phyloP scores from a whole-genome alignment of 2,329 filamentous ascomycete species.

The Berkeleyomyces basicola region DNA sequence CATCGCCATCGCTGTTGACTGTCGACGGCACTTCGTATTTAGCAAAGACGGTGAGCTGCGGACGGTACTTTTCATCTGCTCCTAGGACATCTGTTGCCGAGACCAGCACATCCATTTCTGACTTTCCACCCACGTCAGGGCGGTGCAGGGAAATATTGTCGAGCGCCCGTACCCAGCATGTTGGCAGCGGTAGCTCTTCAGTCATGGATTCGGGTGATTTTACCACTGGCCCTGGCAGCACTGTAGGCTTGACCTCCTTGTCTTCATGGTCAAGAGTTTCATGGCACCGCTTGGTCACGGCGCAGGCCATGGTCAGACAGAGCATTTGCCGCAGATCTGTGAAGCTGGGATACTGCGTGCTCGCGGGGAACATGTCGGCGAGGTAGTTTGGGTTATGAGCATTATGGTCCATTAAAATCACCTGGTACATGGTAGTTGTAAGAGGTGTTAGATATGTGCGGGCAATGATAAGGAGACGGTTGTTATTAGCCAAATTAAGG shows the following conservation, averaged over 20 bases:
- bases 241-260: background rate
- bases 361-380: slow-evolving; percentile 26
- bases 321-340: slow-evolving; percentile 31
- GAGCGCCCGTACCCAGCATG: slow-evolving; percentile 2
- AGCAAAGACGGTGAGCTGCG: background rate
- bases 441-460: slow-evolving; percentile 28
- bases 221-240: background rate
- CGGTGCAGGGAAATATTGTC: slow-evolving; percentile 1
- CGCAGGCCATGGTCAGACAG: slow-evolving; percentile 26
- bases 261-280: slow-evolving; percentile 14
- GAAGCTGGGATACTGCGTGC: slow-evolving; percentile 29
- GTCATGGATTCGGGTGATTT: background rate
- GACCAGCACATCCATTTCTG: background rate
- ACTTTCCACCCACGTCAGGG: background rate
- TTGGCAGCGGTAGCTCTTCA: background rate
- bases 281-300: slow-evolving; percentile 24
- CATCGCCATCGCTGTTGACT: background rate
- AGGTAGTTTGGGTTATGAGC: slow-evolving; percentile 19
- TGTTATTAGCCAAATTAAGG: slow-evolving; percentile 28
- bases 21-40: background rate
- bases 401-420: slow-evolving; percentile 17
- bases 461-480: slow-evolving; percentile 27
- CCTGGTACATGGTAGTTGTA: slow-evolving; percentile 29
- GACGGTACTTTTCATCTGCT: background rate
- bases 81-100: background rate